Conservation (phyloP, 2,329 filamentous ascomycete genomes). For the Aspergillus calidoustus region DNA sequence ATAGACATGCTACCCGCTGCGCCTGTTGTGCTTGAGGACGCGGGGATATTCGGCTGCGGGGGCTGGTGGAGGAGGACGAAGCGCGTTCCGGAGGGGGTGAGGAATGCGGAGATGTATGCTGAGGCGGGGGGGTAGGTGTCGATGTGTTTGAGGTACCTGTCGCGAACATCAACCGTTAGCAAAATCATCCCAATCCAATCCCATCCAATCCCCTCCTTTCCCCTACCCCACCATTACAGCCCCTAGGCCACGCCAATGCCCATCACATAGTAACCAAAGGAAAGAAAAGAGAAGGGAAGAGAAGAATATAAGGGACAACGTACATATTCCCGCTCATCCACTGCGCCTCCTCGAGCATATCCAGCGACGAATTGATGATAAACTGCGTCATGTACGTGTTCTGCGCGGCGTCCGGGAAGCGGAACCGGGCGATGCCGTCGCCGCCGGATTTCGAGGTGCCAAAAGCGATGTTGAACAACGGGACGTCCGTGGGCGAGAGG, state of each 20-base stretch:
- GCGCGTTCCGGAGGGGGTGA: constrained; percentile 89
- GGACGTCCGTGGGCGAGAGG: constrained; percentile 91
- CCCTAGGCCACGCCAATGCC: no score
- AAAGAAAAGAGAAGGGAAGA: not conserved
- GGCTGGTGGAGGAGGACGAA: constrained; percentile 95
- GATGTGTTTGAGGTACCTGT: constrained; percentile 91
- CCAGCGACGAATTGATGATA: constrained; percentile 89
- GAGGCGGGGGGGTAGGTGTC: constrained; percentile 86
- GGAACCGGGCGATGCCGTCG: constrained; percentile 87
- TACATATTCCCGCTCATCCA: constrained; percentile 88
- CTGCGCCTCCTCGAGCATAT: constrained; percentile 95
- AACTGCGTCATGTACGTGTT: constrained; percentile 98
- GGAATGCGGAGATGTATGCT: constrained; percentile 91
- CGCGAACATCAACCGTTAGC: not conserved
- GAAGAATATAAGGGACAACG: constrained; percentile 26
- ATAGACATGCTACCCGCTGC: constrained; percentile 8
- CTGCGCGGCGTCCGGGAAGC: constrained; percentile 83
- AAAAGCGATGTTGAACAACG: constrained; percentile 95
- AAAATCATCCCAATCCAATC: no score
- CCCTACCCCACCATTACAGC: not conserved
- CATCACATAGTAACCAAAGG: not conserved
- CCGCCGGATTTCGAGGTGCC: constrained; percentile 95
- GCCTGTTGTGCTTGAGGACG: constrained; percentile 39
- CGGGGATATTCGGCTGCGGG: constrained; percentile 52
- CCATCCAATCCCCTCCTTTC: no score